Evolutionary conservation across 2,329 filamentous ascomycete genomes (phyloP).

Genomic region (Beauveria bassiana): DNA sequence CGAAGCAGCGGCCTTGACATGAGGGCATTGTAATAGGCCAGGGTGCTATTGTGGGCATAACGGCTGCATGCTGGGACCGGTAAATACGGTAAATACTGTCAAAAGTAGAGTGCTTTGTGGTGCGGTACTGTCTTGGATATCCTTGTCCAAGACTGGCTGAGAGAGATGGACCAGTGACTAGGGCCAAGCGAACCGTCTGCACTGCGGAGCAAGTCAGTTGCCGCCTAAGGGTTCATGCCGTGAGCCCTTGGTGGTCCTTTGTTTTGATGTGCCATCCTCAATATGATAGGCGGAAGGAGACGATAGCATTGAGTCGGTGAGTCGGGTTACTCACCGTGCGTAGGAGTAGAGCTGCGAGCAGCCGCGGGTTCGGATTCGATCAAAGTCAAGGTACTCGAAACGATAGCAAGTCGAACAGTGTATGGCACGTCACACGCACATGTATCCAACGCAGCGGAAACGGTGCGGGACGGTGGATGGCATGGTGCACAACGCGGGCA

Average conservation of each 20-base stretch:
- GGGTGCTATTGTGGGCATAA: neutral
- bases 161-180: neutral
- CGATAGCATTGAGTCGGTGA: neutral
- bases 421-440: neutral
- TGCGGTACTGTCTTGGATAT: neutral
- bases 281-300: neutral
- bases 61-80: neutral
- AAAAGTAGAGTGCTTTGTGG: too few species aligned
- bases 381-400: neutral
- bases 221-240: neutral
- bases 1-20: constrained; percentile 5
- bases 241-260: neutral
- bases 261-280: neutral
- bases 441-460: neutral
- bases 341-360: neutral
- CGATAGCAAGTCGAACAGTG: neutral
- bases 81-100: too few species aligned
- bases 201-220: neutral
- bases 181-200: neutral
- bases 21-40: neutral
- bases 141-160: neutral
- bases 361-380: neutral
- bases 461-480: neutral
- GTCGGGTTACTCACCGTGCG: neutral
- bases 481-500: neutral